Evolutionary conservation across 1,284 basidiomycete species (phyloP).

Genomic region (Tylopilus orsonianus): DNA sequence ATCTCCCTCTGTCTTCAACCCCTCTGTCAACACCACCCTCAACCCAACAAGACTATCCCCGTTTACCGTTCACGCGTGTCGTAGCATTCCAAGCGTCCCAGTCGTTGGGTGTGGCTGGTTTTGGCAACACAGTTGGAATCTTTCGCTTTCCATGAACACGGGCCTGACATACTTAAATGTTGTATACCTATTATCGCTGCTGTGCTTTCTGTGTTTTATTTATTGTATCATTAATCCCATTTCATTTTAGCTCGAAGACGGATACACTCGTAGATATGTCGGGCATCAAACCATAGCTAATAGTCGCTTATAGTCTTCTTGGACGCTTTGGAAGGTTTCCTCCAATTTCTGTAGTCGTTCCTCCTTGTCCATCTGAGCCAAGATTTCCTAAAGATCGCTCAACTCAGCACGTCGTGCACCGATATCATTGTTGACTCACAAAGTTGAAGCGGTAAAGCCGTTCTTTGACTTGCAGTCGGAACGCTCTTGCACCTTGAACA

Average conservation of each 20-base stretch:
- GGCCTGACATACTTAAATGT: constrained; percentile 8
- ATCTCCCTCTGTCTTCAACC: constrained; percentile 14
- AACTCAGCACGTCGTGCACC: constrained; percentile 3
- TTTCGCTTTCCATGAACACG: constrained; percentile 45
- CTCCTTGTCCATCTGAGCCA: constrained; percentile 81
- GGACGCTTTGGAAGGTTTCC: constrained; percentile 89
- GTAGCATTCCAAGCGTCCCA: constrained; percentile 55
- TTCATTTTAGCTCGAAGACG: constrained; percentile 2
- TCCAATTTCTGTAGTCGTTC: constrained; percentile 89
- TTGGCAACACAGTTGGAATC: constrained; percentile 77
- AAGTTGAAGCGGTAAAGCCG: constrained; percentile 94
- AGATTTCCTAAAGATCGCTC: constrained; percentile 62
- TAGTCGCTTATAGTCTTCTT: constrained; percentile 85
- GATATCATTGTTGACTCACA: constrained; percentile 48
- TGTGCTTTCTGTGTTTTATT: constrained; percentile 20
- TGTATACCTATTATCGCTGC: constrained; percentile 20
- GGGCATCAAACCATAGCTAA: constrained; percentile 49
- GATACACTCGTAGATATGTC: neutral
- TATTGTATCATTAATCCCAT: constrained; percentile 28
- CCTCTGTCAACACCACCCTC: constrained; percentile 7
- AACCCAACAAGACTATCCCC: constrained; percentile 40
- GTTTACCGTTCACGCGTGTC: constrained; percentile 76
- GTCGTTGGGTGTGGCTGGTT: constrained; percentile 61
- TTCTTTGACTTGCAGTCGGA: constrained; percentile 88
- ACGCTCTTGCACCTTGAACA: constrained; percentile 55